A percentile compares a stretch with the other conserved stretches of the same genome.
Evolutionary conservation across 2,329 filamentous ascomycete genomes (phyloP).

Genomic region (Diaporthe sp.): DNA sequence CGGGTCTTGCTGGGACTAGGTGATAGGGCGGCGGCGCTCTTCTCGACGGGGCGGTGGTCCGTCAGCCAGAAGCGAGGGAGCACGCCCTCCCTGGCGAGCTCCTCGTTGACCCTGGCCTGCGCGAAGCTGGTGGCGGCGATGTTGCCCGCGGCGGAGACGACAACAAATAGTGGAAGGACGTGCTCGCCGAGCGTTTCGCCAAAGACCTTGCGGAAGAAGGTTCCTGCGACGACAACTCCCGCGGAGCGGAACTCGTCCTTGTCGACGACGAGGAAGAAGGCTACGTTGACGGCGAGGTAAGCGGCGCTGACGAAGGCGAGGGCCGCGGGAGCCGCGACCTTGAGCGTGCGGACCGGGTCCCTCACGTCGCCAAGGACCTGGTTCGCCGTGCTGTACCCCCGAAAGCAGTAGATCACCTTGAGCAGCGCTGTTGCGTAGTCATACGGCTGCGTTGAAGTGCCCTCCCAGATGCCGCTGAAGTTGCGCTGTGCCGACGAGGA

Average conservation of each 20-base stretch:
- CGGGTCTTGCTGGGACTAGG: conserved; percentile 26
- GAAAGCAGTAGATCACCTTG: conserved; percentile 67
- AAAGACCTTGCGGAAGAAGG: conserved; percentile 68
- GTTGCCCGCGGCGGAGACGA: conserved; percentile 58
- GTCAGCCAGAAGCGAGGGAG: conserved; percentile 53
- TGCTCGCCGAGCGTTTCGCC: conserved; percentile 53
- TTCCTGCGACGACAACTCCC: conserved; percentile 64
- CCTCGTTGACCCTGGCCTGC: conserved; percentile 58
- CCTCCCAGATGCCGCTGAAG: conserved; percentile 51
- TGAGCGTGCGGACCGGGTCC: conserved; percentile 67
- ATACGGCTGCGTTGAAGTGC: conserved; percentile 52
- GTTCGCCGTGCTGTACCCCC: conserved; percentile 65
- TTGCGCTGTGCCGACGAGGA: conserved; percentile 51
- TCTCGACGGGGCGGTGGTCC: neutral
- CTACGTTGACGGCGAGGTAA: conserved; percentile 68
- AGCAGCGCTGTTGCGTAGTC: conserved; percentile 61
- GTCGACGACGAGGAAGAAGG: conserved; percentile 69
- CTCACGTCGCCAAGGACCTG: conserved; percentile 67
- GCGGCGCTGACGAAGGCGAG: conserved; percentile 63
- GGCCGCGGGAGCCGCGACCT: conserved; percentile 65
- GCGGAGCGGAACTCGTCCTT: conserved; percentile 64
- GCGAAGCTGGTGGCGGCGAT: conserved; percentile 60
- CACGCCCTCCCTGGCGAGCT: conserved; percentile 58
- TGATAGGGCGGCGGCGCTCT: conserved; percentile 33
- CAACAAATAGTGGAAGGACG: conserved; percentile 56